These are phyloP conservation scores for Actinomucor elegans DNA, from an alignment of 371 early-diverging fungal genomes.

Conservation along the genomic window DNA sequence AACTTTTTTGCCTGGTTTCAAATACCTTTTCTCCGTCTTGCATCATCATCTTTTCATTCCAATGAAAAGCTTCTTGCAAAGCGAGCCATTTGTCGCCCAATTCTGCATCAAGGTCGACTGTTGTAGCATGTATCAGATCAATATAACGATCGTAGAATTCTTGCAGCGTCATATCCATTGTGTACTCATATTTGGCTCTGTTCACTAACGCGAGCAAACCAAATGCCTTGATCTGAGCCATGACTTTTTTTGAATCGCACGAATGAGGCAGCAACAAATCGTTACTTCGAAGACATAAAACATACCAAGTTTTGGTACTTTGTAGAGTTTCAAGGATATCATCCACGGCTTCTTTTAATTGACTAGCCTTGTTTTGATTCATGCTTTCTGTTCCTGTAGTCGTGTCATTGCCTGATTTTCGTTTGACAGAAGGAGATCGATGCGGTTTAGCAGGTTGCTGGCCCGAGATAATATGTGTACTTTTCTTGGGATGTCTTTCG, in stretches of 20 bases:
- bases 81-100: constrained; percentile 21
- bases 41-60: constrained; percentile 27
- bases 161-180: constrained; percentile 15
- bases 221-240: constrained; percentile 17
- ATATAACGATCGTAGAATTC: constrained; percentile 62
- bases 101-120: constrained; percentile 42
- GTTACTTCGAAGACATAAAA: constrained; percentile 78
- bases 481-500: constrained; percentile 44
- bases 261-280: constrained; percentile 57
- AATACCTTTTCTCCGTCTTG: constrained; percentile 19
- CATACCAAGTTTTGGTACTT: constrained; percentile 83
- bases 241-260: constrained; percentile 45
- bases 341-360: constrained; percentile 52
- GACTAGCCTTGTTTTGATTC: constrained; percentile 21
- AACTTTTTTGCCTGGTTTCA: neutral
- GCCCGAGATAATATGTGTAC: constrained; percentile 52
- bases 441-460: constrained; percentile 50
- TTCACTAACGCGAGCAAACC: constrained; percentile 7
- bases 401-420: neutral
- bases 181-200: constrained; percentile 29
- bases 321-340: constrained; percentile 66
- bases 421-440: constrained; percentile 25
- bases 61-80: constrained; percentile 21
- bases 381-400: neutral
- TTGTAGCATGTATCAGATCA: constrained; percentile 32